Conservation (phyloP, 1,284 basidiomycete species). For the Fomitiporia mediterranea region DNA sequence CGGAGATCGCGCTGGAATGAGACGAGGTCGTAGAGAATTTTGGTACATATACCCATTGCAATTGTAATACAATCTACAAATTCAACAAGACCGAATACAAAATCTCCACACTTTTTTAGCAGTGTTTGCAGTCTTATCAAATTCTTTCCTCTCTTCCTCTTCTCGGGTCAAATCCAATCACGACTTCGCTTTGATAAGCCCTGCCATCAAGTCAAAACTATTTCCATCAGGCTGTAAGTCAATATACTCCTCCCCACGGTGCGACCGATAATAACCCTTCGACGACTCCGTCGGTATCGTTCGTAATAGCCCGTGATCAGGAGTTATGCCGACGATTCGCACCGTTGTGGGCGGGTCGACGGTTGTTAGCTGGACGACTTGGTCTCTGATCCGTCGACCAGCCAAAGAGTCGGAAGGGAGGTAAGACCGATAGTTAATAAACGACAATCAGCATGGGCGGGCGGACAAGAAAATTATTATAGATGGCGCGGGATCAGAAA, state of each 20-base stretch:
- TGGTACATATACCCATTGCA: not conserved
- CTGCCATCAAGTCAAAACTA: conserved; percentile 92
- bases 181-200: conserved; percentile 72
- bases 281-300: conserved; percentile 61
- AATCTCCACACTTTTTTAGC: no score
- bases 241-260: conserved; percentile 31
- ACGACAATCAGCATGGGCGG: not conserved
- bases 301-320: conserved; percentile 82
- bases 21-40: no score
- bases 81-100: no score
- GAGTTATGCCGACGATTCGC: conserved; percentile 83
- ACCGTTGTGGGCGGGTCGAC: conserved; percentile 65
- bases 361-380: conserved; percentile 79
- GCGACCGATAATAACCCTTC: not conserved
- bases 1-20: conserved; percentile 11
- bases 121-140: no score
- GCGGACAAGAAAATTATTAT: not conserved
- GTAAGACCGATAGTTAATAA: not conserved
- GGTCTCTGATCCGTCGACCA: conserved; percentile 60
- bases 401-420: not conserved
- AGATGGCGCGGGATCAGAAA: not conserved
- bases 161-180: no score
- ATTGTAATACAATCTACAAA: not conserved
- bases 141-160: no score
- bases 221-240: conserved; percentile 93